These are phyloP conservation scores for Arabidopsis suecica DNA, from an alignment of 345 rosid species.

Conservation along the genomic window DNA sequence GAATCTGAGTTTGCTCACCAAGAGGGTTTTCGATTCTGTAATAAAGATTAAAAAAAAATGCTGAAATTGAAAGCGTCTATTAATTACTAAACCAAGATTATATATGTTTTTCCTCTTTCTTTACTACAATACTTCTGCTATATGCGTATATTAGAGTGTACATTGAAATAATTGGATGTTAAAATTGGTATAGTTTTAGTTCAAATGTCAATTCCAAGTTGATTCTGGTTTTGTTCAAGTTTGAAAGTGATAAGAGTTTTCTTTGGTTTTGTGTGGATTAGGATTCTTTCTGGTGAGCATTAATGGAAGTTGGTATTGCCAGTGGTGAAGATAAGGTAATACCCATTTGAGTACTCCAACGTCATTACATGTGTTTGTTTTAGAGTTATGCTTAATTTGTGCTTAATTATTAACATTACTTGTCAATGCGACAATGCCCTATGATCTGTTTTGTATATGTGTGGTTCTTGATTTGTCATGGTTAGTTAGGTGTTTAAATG, in stretches of 20 bases:
- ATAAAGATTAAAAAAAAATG: neutral
- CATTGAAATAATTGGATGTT: slow-evolving; percentile 25
- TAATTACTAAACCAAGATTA: slow-evolving; percentile 9
- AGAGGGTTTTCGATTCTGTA: slow-evolving; percentile 19
- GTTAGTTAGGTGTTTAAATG: neutral
- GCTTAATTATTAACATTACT: neutral
- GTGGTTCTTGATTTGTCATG: slow-evolving; percentile 31
- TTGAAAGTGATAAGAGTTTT: slow-evolving; percentile 3
- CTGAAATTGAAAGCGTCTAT: neutral
- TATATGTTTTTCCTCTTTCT: slow-evolving; percentile 31
- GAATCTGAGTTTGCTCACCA: slow-evolving; percentile 52
- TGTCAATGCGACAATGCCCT: slow-evolving; percentile 16
- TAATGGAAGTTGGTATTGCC: slow-evolving; percentile 48
- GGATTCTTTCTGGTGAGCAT: slow-evolving; percentile 34
- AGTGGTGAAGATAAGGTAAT: slow-evolving; percentile 59
- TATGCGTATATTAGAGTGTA: neutral
- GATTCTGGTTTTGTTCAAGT: neutral
- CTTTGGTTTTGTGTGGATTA: slow-evolving; percentile 40
- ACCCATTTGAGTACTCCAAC: neutral
- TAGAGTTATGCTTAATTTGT: neutral
- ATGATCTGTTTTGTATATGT: neutral
- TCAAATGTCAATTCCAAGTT: neutral
- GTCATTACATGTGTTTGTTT: slow-evolving; percentile 1
- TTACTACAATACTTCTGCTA: slow-evolving; percentile 8
- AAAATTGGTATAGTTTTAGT: slow-evolving; percentile 15